These are phyloP conservation scores for Juglanconis sp. DNA, from an alignment of 2,329 filamentous ascomycete species.

Conservation along the genomic window DNA sequence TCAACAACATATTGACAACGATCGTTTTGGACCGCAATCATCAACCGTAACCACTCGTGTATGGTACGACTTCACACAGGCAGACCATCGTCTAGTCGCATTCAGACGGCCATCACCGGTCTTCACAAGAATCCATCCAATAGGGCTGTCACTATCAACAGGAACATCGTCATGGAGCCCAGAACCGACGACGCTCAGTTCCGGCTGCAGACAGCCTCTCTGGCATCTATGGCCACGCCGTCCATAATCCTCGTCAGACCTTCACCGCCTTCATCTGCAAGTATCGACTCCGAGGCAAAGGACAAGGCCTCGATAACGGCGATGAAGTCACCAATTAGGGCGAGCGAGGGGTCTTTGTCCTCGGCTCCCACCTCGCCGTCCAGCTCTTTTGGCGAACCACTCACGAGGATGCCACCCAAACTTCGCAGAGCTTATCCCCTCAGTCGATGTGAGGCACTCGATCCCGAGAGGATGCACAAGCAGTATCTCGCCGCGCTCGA, in stretches of 20 bases:
- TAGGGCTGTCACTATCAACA: neutral
- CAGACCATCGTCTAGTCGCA: neutral
- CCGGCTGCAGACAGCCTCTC: neutral
- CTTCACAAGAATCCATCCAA: neutral
- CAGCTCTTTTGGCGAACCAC: neutral
- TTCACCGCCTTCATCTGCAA: neutral
- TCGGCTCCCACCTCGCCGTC: neutral
- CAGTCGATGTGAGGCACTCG: neutral
- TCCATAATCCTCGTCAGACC: neutral
- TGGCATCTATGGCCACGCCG: neutral
- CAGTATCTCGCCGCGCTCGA: neutral
- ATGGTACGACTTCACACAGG: neutral
- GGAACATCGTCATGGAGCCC: neutral
- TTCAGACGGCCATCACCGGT: neutral
- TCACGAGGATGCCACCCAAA: neutral
- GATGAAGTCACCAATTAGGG: neutral
- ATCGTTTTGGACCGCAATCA: neutral
- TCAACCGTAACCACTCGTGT: neutral
- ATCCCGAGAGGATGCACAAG: neutral
- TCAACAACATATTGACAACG: neutral
- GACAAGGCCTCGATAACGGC: neutral
- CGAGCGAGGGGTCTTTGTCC: neutral
- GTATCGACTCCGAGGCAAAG: neutral
- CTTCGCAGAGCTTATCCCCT: neutral
- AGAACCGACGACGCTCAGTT: neutral